Conservation (phyloP, 345 rosid genomes). For the Arabis alpina region DNA sequence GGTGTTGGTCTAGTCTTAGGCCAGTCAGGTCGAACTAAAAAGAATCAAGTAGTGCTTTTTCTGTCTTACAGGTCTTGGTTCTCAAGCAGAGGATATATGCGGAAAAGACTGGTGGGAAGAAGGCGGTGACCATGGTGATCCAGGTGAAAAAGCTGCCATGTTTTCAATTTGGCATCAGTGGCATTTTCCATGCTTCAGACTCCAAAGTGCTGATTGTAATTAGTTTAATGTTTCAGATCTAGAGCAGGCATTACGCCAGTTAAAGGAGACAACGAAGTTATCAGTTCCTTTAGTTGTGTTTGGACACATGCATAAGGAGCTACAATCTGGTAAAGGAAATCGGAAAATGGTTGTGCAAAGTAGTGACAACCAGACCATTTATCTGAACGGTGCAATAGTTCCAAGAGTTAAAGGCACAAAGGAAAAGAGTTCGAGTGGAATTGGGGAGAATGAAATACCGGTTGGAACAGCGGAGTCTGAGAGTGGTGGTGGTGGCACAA, state of each 20-base stretch:
- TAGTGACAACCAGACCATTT: conserved; percentile 53
- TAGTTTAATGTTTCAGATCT: conserved; percentile 57
- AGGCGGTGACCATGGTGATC: conserved; percentile 96
- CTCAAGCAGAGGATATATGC: conserved; percentile 71
- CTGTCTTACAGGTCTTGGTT: conserved; percentile 74
- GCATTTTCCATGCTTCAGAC: background rate
- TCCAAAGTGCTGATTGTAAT: conserved; percentile 9
- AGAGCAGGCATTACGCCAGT: conserved; percentile 65
- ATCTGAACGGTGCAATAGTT: conserved; percentile 81
- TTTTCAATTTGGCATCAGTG: conserved; percentile 8
- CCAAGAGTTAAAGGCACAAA: conserved; percentile 60
- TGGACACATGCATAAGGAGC: conserved; percentile 93
- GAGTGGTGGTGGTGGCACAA: conserved; percentile 44
- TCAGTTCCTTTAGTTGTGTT: conserved; percentile 65
- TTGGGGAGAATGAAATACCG: conserved; percentile 11
- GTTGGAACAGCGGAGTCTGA: conserved; percentile 34
- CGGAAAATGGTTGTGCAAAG: conserved; percentile 71
- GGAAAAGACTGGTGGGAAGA: conserved; percentile 74
- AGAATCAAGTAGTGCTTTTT: conserved; percentile 10
- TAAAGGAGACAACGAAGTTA: conserved; percentile 56
- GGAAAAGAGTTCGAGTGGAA: conserved; percentile 2
- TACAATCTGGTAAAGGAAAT: conserved; percentile 61
- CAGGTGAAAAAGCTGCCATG: conserved; percentile 51
- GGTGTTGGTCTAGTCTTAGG: conserved; percentile 17
- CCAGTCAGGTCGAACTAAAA: conserved; percentile 1